phyloP scores from a whole-genome alignment of 2,329 filamentous ascomycete species.

The Amauroascus verrucosus region DNA sequence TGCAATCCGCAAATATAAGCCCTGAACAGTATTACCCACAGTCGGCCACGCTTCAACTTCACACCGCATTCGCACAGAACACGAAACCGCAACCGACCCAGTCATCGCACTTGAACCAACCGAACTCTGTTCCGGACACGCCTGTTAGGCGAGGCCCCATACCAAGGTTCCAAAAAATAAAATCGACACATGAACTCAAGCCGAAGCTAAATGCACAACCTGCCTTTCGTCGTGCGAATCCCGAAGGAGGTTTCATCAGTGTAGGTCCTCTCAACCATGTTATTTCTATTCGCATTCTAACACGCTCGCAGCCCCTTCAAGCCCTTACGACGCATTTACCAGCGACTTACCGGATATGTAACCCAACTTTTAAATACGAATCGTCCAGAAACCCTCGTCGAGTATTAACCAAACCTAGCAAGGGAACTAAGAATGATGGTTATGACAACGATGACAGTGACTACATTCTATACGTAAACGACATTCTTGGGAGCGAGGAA shows the following conservation, averaged over 20 bases:
- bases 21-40: conserved; percentile 61
- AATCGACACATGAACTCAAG: conserved; percentile 61
- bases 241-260: conserved; percentile 95
- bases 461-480: conserved; percentile 98
- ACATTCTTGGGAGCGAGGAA: conserved; percentile 94
- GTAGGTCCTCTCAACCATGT: conserved; percentile 38
- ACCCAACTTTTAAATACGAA: conserved; percentile 96
- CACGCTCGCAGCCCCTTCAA: conserved; percentile 67
- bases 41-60: conserved; percentile 60
- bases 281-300: conserved; percentile 18
- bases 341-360: conserved; percentile 95
- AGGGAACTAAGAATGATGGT: conserved; percentile 95
- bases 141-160: conserved; percentile 52
- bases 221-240: conserved; percentile 82
- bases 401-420: conserved; percentile 96
- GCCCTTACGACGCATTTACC: conserved; percentile 87
- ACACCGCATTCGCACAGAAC: conserved; percentile 52
- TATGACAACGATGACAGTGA: conserved; percentile 99
- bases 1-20: conserved; percentile 58
- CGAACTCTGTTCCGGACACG: conserved; percentile 17
- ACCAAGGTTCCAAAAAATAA: conserved; percentile 76
- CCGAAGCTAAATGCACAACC: conserved; percentile 81
- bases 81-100: conserved; percentile 39
- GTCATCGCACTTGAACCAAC: conserved; percentile 33
- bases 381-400: conserved; percentile 91